Base-by-base conservation (phyloP, 2,329 filamentous ascomycete genomes). In the Colletotrichum truncatum region DNA sequence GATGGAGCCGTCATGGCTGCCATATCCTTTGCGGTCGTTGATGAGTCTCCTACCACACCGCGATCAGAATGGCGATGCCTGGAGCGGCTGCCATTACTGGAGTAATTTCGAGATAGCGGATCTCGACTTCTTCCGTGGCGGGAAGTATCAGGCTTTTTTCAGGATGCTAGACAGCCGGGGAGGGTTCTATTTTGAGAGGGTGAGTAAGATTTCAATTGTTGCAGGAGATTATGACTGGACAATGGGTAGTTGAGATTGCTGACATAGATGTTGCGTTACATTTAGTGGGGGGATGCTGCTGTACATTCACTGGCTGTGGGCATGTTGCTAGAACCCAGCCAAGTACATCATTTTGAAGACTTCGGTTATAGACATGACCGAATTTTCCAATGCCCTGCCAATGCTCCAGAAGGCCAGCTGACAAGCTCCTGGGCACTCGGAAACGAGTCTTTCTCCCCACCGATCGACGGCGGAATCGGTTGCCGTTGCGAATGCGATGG, bases 61-160 rank as follows among this genome's bases (percentile, higher is more conserved):
- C 41, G 78, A 81, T 57, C 67, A 70, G 3, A 70, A 74, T 41
- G 81, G 80, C 32, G 80, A 83, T 64, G 68, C 67, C 32, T 83
- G 80, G 80, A 82, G 76, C 61, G 53, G 79, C 64, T 83, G 81
- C 69, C 81, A 83, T 64, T 83, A 81, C 69, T 83, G 81, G 81
- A 81, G 78, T 66, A 83, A 83, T 64, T 83, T 83, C 51, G 81
- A 83, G 70, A 82, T 83, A 58, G 81, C 80, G 30, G 76, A 81
- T 63, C 73, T 83, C 73, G 79, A 82, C 58, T 80, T 82, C 58
- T 83, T 81, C 73, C 75, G 80, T 25, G 73, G 75, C 6, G 71
- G 67, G 45, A 72, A 72, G 36, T 83, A 83, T 49, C 78, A 81
- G 62, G 76, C 78, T 9, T 73, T 80, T 18, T 82, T 81, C 59